Evolutionary conservation across 108 stramenopile genomes (phyloP), one percentile per base, ranked within the genome.

Genomic region (Cylindrotheca fusiformis): DNA sequence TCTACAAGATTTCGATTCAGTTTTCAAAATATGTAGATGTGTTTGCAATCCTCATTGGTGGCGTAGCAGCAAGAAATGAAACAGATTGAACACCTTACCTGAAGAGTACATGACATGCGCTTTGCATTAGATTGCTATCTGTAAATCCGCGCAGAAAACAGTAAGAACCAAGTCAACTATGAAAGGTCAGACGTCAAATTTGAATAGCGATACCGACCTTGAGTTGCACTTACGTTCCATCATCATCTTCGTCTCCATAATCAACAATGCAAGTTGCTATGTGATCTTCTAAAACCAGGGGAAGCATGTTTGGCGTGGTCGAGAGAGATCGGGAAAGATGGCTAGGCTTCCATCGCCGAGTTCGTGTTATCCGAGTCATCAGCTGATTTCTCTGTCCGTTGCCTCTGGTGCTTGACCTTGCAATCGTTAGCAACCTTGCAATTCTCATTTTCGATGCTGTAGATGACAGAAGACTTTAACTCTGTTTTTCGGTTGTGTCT

Each of bases 161-260:
- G 23, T 28, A 44, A 61, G 31, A 61, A 61, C 50, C 31, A 61
- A 49, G 48, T 61, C 48, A 61, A n/a, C 50, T 31, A 24, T 45
- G 60, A 30, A 49, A 49, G 60, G 31, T 25, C 48, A 12, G n/a
- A 45, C 29, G 14, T 48, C 33, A 45, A 36, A 4, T 22, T 45
- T 36, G 58, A 20, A 6, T 30, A 3, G n/a, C 50, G 4, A 55
- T n/a, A n/a, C n/a, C 33, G 12, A 45, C 8, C 33, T 25, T 18
- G 28, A 30, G 12, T 26, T 25, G 1, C 6, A 61, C 63, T 21
- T 65, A 65, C 63, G 63, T 65, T 65, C 63, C 63, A 36, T 65
- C 63, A 41, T 65, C 63, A 24, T 65, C 63, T 36, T 65, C 63
- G 10, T 65, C 60, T n/a, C n/a, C n/a, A n/a, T n/a, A n/a, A n/a